Evolutionary conservation across 768 basidiomycete species (phyloP).

Genomic region (Paxillus ammoniavirescens): DNA sequence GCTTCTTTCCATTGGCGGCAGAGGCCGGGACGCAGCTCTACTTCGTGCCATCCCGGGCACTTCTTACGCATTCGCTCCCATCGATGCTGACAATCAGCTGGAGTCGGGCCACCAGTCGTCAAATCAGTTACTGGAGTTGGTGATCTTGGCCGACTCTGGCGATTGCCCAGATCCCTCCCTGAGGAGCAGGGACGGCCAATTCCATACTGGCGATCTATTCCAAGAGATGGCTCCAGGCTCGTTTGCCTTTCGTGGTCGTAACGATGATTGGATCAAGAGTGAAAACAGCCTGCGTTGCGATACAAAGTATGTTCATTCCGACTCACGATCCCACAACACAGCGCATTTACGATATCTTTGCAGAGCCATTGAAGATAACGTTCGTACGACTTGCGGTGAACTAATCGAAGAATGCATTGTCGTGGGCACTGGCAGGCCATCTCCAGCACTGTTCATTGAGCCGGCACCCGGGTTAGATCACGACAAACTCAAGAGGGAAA

Average conservation of each 20-base stretch:
- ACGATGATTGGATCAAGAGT: constrained; percentile 86
- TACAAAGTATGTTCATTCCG: constrained; percentile 48
- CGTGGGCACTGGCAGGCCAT: constrained; percentile 74
- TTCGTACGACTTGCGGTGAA: constrained; percentile 59
- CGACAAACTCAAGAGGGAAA: constrained; percentile 62
- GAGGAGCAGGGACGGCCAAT: constrained; percentile 62
- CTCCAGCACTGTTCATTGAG: constrained; percentile 75
- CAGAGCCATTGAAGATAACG: constrained; percentile 77
- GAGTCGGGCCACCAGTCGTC: constrained; percentile 53
- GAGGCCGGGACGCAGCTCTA: constrained; percentile 48
- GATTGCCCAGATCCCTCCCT: constrained; percentile 67
- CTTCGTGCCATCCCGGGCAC: constrained; percentile 61
- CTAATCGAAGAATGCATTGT: constrained; percentile 75
- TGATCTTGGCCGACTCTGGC: constrained; percentile 62
- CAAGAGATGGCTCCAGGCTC: constrained; percentile 54
- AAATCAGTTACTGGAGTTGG: constrained; percentile 59
- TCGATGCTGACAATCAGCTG: constrained; percentile 36
- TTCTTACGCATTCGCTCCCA: constrained; percentile 65
- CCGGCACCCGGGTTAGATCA: constrained; percentile 51
- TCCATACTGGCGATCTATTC: constrained; percentile 84
- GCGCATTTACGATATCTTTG: constrained; percentile 7
- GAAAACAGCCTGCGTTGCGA: constrained; percentile 78
- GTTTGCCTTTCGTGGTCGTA: constrained; percentile 67
- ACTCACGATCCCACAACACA: background rate
- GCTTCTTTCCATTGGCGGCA: constrained; percentile 57